Evolutionary conservation across 2,329 filamentous ascomycete species (phyloP).

Genomic region (Pyrenophora seminiperda): DNA sequence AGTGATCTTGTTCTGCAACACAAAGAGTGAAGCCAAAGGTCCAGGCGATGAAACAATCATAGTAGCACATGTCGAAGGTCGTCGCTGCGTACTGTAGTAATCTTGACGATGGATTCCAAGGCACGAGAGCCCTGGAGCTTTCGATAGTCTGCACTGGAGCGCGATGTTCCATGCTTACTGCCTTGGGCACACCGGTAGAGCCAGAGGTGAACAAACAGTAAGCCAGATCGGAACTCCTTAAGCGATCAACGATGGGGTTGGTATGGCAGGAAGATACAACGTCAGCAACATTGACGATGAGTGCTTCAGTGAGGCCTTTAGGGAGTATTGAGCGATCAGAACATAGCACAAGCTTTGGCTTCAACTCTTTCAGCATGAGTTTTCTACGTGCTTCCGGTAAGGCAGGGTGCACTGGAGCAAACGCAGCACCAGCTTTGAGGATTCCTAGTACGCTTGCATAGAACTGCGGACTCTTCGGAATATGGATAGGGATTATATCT

Average conservation of each 20-base stretch:
- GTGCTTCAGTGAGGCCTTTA: background rate
- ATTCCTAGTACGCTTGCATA: constrained; percentile 48
- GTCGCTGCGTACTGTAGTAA: constrained; percentile 52
- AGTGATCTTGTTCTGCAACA: constrained; percentile 44
- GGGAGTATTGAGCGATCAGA: background rate
- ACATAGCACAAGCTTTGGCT: constrained; percentile 37
- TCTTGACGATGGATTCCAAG: constrained; percentile 47
- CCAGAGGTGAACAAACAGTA: constrained; percentile 54
- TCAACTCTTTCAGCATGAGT: constrained; percentile 44
- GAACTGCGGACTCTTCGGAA: constrained; percentile 42
- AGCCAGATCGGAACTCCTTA: constrained; percentile 41
- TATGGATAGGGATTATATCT: constrained; percentile 45
- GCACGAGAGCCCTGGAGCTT: constrained; percentile 46
- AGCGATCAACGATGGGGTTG: constrained; percentile 34
- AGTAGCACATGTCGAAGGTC: constrained; percentile 56
- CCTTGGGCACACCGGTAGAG: constrained; percentile 53
- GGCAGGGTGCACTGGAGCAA: constrained; percentile 45
- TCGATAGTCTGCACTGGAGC: constrained; percentile 51
- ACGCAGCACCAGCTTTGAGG: constrained; percentile 50
- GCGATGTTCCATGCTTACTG: constrained; percentile 51
- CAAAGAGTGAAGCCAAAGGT: constrained; percentile 52
- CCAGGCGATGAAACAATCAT: constrained; percentile 55
- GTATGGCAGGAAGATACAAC: constrained; percentile 13
- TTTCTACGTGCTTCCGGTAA: constrained; percentile 43
- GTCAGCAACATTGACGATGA: constrained; percentile 24